These are phyloP conservation scores for Diaporthe australafricana DNA, from an alignment of 2,329 filamentous ascomycete species.

Conservation along the genomic window DNA sequence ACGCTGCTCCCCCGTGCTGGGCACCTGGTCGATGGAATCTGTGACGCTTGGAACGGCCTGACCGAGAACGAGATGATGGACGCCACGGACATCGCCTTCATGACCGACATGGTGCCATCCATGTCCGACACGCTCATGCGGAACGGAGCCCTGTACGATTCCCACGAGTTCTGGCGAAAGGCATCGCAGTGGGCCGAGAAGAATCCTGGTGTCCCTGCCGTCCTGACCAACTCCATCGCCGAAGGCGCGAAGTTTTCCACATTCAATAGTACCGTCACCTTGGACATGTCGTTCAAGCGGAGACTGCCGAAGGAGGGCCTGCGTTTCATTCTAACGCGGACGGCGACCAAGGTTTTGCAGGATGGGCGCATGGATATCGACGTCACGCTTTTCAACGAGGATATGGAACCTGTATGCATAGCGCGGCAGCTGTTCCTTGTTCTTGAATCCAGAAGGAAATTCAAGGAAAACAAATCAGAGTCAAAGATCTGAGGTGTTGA, in stretches of 20 bases:
- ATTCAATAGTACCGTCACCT: slow-evolving; percentile 40
- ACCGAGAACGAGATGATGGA: slow-evolving; percentile 40
- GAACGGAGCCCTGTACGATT: slow-evolving; percentile 43
- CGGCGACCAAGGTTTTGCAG: too few species aligned
- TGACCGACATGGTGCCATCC: slow-evolving; percentile 44
- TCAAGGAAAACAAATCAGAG: background rate
- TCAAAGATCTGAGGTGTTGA: too few species aligned
- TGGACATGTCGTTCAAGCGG: slow-evolving; percentile 46
- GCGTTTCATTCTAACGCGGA: slow-evolving; percentile 40
- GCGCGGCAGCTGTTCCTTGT: slow-evolving; percentile 40
- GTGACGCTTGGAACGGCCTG: slow-evolving; percentile 43
- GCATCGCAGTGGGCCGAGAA: slow-evolving; percentile 40
- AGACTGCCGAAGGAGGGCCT: slow-evolving; percentile 40
- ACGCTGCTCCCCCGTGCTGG: slow-evolving; percentile 41
- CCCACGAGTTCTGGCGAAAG: slow-evolving; percentile 31
- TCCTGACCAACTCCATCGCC: slow-evolving; percentile 36
- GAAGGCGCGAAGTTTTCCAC: slow-evolving; percentile 38
- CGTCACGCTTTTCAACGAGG: slow-evolving; percentile 40
- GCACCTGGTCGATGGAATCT: slow-evolving; percentile 39
- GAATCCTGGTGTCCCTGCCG: slow-evolving; percentile 40
- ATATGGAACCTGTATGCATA: slow-evolving; percentile 40
- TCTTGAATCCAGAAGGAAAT: slow-evolving; percentile 41
- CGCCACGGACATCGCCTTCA: slow-evolving; percentile 41
- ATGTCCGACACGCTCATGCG: slow-evolving; percentile 45
- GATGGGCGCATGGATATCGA: slow-evolving; percentile 44